Percentiles rank a stretch among this genome's conserved stretches.
These are phyloP conservation scores for Trichopus zeylanicus DNA, from an alignment of 116 monocot species.

Conservation along the genomic window DNA sequence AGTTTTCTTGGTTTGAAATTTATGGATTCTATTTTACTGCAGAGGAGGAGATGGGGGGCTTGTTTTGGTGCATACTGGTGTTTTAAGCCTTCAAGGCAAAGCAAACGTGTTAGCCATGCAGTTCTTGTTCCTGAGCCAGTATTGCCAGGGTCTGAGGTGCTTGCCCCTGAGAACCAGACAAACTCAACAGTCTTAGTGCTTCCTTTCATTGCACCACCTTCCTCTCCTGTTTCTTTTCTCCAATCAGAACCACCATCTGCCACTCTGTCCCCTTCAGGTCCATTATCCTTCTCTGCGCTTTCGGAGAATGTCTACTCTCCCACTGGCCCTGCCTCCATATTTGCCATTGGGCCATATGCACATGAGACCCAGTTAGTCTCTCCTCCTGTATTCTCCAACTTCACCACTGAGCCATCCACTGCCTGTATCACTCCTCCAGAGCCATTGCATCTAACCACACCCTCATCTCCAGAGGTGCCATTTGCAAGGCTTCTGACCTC, in stretches of 20 bases:
- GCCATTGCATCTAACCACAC: conserved; percentile 69
- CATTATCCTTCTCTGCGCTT: conserved; percentile 39
- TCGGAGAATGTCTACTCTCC: conserved; percentile 44
- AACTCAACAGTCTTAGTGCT: conserved; percentile 20
- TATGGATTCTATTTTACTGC: conserved; percentile 14
- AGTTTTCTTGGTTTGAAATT: no score
- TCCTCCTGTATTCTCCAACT: conserved; percentile 83
- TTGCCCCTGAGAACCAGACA: conserved; percentile 26
- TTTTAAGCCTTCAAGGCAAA: conserved; percentile 61
- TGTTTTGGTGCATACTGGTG: conserved; percentile 82
- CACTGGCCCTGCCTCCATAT: conserved; percentile 52
- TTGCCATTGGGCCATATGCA: conserved; percentile 86
- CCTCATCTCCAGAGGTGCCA: conserved; percentile 94
- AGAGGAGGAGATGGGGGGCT: conserved; percentile 79
- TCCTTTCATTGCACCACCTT: conserved; percentile 78
- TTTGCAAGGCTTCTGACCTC: conserved; percentile 66
- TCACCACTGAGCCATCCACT: conserved; percentile 94
- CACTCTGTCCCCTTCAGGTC: conserved; percentile 52
- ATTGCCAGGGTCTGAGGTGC: conserved; percentile 8
- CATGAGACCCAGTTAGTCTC: conserved; percentile 92
- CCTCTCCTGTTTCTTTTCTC: conserved; percentile 84
- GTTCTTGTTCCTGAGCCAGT: conserved; percentile 51
- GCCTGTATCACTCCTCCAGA: conserved; percentile 90
- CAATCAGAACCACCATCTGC: conserved; percentile 72
- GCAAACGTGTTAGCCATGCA: conserved; percentile 60